Conservation (phyloP, 108 stramenopile species). For the Cyclotella choctawhatcheeana region DNA sequence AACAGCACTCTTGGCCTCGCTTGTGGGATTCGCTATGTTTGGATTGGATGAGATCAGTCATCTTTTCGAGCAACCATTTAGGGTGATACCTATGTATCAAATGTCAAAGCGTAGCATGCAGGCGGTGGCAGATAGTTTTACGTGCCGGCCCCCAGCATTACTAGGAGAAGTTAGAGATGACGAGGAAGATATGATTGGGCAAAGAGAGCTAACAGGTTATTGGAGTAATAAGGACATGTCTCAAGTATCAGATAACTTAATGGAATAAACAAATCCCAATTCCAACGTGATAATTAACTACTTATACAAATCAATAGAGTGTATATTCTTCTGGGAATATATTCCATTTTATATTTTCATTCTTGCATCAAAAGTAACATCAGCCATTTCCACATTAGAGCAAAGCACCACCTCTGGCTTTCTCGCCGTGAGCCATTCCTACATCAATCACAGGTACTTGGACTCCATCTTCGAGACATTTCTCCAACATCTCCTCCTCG, state of each 20-base stretch:
- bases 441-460: slow-evolving; percentile 64
- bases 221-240: slow-evolving; percentile 32
- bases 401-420: slow-evolving; percentile 70
- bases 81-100: slow-evolving; percentile 56
- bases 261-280: too few relatives aligned
- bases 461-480: slow-evolving; percentile 52
- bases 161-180: slow-evolving; percentile 32
- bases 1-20: slow-evolving; percentile 23
- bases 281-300: too few relatives aligned
- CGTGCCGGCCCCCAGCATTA: slow-evolving; percentile 44
- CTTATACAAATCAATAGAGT: too few relatives aligned
- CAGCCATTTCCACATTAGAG: slow-evolving; percentile 10
- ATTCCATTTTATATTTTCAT: background rate
- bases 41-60: slow-evolving; percentile 61
- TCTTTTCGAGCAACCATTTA: slow-evolving; percentile 61
- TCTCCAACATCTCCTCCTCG: slow-evolving; percentile 53
- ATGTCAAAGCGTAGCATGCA: slow-evolving; percentile 47
- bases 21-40: slow-evolving; percentile 61
- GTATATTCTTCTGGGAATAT: too few relatives aligned
- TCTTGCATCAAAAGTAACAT: background rate
- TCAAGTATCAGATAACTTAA: slow-evolving; percentile 27
- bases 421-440: slow-evolving; percentile 81
- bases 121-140: slow-evolving; percentile 55
- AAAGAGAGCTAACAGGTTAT: slow-evolving; percentile 25
- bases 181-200: slow-evolving; percentile 10